Conservation (phyloP, 148 eudicot species). For the Rhododendron ferrugineum region DNA sequence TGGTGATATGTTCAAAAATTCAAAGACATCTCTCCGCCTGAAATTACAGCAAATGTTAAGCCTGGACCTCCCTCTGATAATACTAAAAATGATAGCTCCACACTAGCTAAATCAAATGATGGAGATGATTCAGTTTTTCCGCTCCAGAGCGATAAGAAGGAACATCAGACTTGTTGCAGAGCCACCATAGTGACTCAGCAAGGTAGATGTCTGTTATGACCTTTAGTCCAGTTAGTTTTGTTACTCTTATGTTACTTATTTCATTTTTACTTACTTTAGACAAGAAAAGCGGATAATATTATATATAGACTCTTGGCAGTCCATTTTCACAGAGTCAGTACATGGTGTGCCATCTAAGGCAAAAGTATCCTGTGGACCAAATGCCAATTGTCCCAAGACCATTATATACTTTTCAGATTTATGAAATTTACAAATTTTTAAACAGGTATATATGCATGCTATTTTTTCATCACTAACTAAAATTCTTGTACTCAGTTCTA, state of each 20-base stretch:
- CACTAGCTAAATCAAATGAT: not conserved
- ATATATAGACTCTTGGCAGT: not conserved
- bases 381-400: too few relatives aligned
- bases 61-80: slow-evolving; percentile 6
- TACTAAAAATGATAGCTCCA: not conserved
- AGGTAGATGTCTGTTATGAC: not conserved
- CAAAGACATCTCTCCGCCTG: slow-evolving; percentile 12
- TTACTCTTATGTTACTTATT: not conserved
- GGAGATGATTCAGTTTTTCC: slow-evolving; percentile 29
- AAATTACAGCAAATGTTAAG: slow-evolving; percentile 5
- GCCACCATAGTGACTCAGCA: not conserved
- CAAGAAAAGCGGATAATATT: not conserved
- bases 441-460: too few relatives aligned
- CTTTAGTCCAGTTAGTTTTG: too few relatives aligned
- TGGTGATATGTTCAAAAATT: not conserved
- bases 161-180: not conserved
- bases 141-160: slow-evolving; percentile 37
- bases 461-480: too few relatives aligned
- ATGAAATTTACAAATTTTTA: too few relatives aligned
- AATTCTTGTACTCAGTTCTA: too few relatives aligned
- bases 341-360: not conserved
- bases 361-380: not conserved
- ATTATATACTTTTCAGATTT: too few relatives aligned
- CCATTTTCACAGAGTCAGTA: not conserved
- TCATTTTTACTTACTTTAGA: not conserved